phyloP scores from a whole-genome alignment of 208 protist genomes.

The Kentomonas sorsogonicus region DNA sequence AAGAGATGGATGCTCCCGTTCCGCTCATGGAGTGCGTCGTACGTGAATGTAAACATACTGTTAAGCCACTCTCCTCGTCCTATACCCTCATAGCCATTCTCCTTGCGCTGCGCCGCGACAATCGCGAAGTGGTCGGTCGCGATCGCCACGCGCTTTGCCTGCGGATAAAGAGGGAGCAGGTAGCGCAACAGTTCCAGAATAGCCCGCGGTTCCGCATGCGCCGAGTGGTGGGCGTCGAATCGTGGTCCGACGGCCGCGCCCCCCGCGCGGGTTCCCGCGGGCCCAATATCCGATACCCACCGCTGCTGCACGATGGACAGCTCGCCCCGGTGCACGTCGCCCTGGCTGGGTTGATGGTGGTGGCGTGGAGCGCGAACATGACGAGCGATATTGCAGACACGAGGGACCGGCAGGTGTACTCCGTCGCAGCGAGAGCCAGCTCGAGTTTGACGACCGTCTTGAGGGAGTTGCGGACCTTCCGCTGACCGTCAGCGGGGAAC shows the following conservation, averaged over 20 bases:
- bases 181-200: background rate
- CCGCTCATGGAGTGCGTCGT: background rate
- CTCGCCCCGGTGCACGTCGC: background rate
- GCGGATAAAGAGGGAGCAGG: background rate
- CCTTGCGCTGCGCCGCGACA: constrained; percentile 9
- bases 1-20: constrained; percentile 6
- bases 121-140: constrained; percentile 7
- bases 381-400: constrained; percentile 7
- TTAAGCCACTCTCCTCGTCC: constrained; percentile 10
- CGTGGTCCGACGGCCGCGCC: background rate
- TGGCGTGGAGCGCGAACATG: constrained; percentile 16
- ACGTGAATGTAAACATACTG: constrained; percentile 8
- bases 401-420: constrained; percentile 8
- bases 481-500: constrained; percentile 12
- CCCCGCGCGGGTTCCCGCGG: background rate
- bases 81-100: constrained; percentile 9
- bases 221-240: constrained; percentile 6
- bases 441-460: constrained; percentile 22
- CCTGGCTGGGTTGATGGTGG: constrained; percentile 8
- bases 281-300: background rate
- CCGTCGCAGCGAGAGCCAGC: background rate
- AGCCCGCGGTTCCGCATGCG: constrained; percentile 12
- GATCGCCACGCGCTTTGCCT: background rate
- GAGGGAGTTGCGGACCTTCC: constrained; percentile 17
- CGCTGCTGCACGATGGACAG: constrained; percentile 9